Percentiles rank a stretch among this genome's conserved stretches.
Conservation (phyloP, 2,329 filamentous ascomycete species). For the Intubia oerlemansii region DNA sequence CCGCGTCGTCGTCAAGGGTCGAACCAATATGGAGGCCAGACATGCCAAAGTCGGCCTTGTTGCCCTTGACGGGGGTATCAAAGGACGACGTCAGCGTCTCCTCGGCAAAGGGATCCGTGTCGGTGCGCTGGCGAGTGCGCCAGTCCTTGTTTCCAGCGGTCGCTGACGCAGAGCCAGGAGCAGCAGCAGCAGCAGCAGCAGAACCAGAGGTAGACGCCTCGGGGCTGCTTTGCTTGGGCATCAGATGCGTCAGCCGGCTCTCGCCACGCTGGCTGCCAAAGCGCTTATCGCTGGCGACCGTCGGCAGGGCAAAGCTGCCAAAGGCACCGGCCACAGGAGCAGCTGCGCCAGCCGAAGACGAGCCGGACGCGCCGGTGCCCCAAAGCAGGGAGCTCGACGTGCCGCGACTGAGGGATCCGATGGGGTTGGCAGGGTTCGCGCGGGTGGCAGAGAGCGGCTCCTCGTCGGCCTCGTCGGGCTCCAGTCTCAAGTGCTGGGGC, state of each 20-base stretch:
- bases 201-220: not conserved
- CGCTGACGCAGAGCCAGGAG: not conserved
- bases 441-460: conserved; percentile 22
- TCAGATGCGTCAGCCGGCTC: conserved; percentile 69
- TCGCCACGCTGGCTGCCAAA: conserved; percentile 49
- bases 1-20: conserved; percentile 38
- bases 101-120: conserved; percentile 55
- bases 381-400: too few species aligned
- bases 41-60: conserved; percentile 39
- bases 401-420: too few species aligned
- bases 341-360: conserved; percentile 30
- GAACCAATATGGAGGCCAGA: conserved; percentile 33
- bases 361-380: conserved; percentile 12
- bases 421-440: conserved; percentile 32
- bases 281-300: conserved; percentile 48
- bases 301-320: conserved; percentile 62
- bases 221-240: too few species aligned
- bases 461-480: conserved; percentile 30
- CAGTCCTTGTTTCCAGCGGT: conserved; percentile 21
- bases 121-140: conserved; percentile 40
- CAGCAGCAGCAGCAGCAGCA: not conserved
- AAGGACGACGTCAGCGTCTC: conserved; percentile 37
- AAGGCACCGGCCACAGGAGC: conserved; percentile 50
- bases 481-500: conserved; percentile 18
- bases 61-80: conserved; percentile 33